Evolutionary conservation across 2,329 filamentous ascomycete species (phyloP), one percentile per base, ranked within the genome.

Genomic region (Sarocladiaceae sp.): DNA sequence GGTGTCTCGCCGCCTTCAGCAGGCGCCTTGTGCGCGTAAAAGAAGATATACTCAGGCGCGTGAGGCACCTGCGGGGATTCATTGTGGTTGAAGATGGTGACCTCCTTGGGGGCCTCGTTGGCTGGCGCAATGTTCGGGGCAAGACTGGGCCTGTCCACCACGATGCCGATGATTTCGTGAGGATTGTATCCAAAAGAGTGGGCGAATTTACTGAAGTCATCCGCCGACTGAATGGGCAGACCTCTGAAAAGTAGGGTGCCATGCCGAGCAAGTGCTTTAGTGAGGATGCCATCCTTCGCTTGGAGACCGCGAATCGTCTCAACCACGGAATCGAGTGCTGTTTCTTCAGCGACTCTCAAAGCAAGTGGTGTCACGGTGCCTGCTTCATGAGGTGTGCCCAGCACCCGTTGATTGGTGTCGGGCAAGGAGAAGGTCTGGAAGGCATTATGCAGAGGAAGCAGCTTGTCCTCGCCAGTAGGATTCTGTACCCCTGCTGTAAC

Each of bases 141-240:
- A 29, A 29, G 26, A 29, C 26, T 29, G 69, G 69, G 69, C 33
- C 71, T 55, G 37, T 71, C 58, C 5, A 73, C 68, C 0, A 72
- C 68, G 34, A 72, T 73, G 0, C 70, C 70, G 40, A 74, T 74
- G 45, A 72, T 72, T 48, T 73, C 70, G 43, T 74, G 70, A 1
- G 69, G 68, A 0, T 29, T 29, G 26, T 29, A 29, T 29, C 68
- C 68, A 49, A 74, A 74, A 0, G 69, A 67, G 46, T 73, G 70
- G 1, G 68, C 67, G 49, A 74, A 73, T 47, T 55, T 62, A 55
- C 66, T 70, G 50, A 73, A 73, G 21, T 72, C 69, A 4, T 64
- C 48, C 2, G 69, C 69, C 44, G 58, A 55, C 32, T 63, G 56
- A 41, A 74, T 71, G 4, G 69, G 69, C 6, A 74, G 55, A 18